phyloP scores from a whole-genome alignment of 176 grass and related monocot genomes.

The Thalia dealbata region DNA sequence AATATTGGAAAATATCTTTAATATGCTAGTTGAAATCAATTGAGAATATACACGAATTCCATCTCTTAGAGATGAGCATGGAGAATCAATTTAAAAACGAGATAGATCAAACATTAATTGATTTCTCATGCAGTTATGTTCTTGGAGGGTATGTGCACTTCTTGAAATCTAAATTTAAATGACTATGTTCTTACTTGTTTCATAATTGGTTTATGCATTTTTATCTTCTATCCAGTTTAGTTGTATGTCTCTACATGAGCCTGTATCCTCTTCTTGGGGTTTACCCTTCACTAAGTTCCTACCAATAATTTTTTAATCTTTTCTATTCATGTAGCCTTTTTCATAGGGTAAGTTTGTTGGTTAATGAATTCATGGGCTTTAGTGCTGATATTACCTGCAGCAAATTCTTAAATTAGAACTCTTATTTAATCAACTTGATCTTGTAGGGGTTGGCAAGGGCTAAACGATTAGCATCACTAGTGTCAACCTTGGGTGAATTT shows the following conservation, averaged over 20 bases:
- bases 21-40: too few species aligned
- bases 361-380: not conserved
- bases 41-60: too few species aligned
- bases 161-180: too few species aligned
- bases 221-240: too few species aligned
- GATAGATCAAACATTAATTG: too few species aligned
- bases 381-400: not conserved
- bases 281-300: not conserved
- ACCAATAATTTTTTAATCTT: not conserved
- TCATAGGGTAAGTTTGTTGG: not conserved
- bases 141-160: too few species aligned
- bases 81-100: too few species aligned
- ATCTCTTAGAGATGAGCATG: too few species aligned
- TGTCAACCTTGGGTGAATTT: slow-evolving; percentile 45
- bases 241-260: not conserved
- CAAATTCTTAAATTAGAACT: not conserved
- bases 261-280: not conserved
- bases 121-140: too few species aligned
- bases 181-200: too few species aligned
- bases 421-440: not conserved
- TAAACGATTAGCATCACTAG: slow-evolving; percentile 51
- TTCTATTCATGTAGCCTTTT: not conserved
- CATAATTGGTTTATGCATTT: too few species aligned
- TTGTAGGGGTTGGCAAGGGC: slow-evolving; percentile 40
- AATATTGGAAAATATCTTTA: too few species aligned